These are phyloP conservation scores for Penicillium coffeae DNA, from an alignment of 495 filamentous ascomycete species.

Conservation along the genomic window DNA sequence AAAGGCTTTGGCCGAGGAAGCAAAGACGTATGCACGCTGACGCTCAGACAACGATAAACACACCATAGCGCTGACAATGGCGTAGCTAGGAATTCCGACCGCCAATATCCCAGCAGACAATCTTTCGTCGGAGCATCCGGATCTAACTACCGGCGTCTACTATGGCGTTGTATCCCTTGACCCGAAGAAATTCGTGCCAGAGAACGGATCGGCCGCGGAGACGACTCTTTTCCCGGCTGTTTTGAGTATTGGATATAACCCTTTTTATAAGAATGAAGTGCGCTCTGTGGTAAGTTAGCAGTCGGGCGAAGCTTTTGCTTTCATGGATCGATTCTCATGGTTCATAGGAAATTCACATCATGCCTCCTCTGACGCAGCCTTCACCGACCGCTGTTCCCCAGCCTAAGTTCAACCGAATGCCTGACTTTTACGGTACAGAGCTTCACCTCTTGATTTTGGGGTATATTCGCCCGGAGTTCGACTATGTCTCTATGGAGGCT, in stretches of 20 bases:
- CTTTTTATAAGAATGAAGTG: conserved; percentile 84
- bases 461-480: conserved; percentile 82
- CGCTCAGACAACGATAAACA: not conserved
- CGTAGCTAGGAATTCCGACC: conserved; percentile 85
- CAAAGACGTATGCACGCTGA: conserved; percentile 58
- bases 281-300: conserved; percentile 64
- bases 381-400: conserved; percentile 43
- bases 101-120: conserved; percentile 89
- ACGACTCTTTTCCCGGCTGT: conserved; percentile 75
- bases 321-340: not conserved
- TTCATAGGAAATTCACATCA: conserved; percentile 75
- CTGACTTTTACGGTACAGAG: conserved; percentile 78
- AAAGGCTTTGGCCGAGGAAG: conserved; percentile 91
- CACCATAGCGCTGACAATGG: conserved; percentile 2
- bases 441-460: conserved; percentile 80
- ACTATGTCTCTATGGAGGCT: conserved; percentile 79
- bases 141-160: conserved; percentile 77
- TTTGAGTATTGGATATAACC: conserved; percentile 94
- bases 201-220: conserved; percentile 6
- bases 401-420: conserved; percentile 40
- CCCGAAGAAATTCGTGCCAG: conserved; percentile 25
- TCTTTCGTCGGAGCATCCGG: conserved; percentile 61
- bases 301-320: too few relatives aligned
- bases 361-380: conserved; percentile 51
- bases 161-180: conserved; percentile 78